Evolutionary conservation across 352 stramenopile genomes (phyloP).

Genomic region (Peronospora farinosa): DNA sequence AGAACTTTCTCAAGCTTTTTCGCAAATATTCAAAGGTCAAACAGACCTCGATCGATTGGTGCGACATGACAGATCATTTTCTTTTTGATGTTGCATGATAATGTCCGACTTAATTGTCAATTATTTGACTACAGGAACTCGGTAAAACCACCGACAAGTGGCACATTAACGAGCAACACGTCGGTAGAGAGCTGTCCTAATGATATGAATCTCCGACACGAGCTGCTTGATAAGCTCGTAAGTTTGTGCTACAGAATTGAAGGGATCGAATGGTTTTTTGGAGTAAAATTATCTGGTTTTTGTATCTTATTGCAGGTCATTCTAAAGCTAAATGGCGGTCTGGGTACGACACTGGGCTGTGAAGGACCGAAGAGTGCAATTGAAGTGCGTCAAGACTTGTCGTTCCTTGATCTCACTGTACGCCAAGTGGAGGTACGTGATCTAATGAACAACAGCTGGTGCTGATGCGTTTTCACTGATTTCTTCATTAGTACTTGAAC

Average conservation of each 20-base stretch:
- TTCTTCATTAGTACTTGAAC: slow-evolving; percentile 70
- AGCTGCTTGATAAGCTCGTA: slow-evolving; percentile 93
- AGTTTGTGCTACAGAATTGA: slow-evolving; percentile 1
- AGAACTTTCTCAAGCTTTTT: slow-evolving; percentile 87
- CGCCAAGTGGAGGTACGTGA: slow-evolving; percentile 91
- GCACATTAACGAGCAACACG: slow-evolving; percentile 65
- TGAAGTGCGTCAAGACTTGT: slow-evolving; percentile 90
- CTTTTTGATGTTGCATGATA: neutral
- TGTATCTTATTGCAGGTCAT: slow-evolving; percentile 66
- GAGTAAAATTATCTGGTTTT: slow-evolving; percentile 12
- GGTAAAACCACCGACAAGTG: slow-evolving; percentile 65
- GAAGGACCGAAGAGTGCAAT: slow-evolving; percentile 90
- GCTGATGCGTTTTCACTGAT: neutral
- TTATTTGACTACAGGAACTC: slow-evolving; percentile 45
- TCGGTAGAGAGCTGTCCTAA: slow-evolving; percentile 86
- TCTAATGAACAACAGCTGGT: neutral
- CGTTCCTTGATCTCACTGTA: slow-evolving; percentile 98
- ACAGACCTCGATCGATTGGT: slow-evolving; percentile 81
- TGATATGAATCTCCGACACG: slow-evolving; percentile 89
- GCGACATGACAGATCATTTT: slow-evolving; percentile 17
- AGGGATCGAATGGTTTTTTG: neutral
- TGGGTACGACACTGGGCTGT: slow-evolving; percentile 97
- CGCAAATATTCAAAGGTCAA: slow-evolving; percentile 84
- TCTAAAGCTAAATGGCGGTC: slow-evolving; percentile 98
- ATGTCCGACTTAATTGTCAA: neutral